Base-by-base conservation (phyloP, 441 rosid species). In the Gossypium gossypioides region DNA sequence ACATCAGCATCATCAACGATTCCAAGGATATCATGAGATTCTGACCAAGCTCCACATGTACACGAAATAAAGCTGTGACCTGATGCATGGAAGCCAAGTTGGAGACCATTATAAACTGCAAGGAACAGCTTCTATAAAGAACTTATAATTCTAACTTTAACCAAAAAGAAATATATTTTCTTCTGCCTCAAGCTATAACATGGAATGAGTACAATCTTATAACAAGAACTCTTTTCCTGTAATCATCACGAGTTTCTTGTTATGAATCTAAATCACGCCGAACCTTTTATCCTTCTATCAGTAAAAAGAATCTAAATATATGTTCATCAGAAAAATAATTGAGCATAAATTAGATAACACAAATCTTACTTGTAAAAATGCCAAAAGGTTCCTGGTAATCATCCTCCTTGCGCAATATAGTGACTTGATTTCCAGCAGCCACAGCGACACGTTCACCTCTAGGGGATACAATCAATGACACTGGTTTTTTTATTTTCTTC, bases 21-120 rank as follows among this genome's bases (percentile, higher is more conserved):
- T 83, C 96, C 97, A 76, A 95, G 94, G 77, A 92, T 79, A 82
- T 89, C 89, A 75, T 88, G 94, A 73, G 83, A 75, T 81, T 87
- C 99, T 8, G 94, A 92, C 98, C 99, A 95, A 66, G 84, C 86
- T 79, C 98, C 97, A 77, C 77, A 83, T 63, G 81, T 81, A 83
- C 85, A 92, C 50, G 86, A 78, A 78, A 84, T 76, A 65, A 71
- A 77, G 71, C 80, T 74, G 72, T 80, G 67, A 73, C 89, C 99
- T 95, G 84, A 71, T 63, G 74, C 46, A 80, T 67, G 70, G 64
- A 79, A 78, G 69, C 82, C 19, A 82, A 74, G 58, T 79, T 62
- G 74, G 50, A 81, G 74, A 76, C 4, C 51, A 64, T 66, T 61
- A 75, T 67, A 73, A 37, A 57, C 18, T 15, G 52, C 51, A 72